These are phyloP conservation scores for Rubus idaeus DNA, from an alignment of 306 rosid genomes.

Conservation along the genomic window DNA sequence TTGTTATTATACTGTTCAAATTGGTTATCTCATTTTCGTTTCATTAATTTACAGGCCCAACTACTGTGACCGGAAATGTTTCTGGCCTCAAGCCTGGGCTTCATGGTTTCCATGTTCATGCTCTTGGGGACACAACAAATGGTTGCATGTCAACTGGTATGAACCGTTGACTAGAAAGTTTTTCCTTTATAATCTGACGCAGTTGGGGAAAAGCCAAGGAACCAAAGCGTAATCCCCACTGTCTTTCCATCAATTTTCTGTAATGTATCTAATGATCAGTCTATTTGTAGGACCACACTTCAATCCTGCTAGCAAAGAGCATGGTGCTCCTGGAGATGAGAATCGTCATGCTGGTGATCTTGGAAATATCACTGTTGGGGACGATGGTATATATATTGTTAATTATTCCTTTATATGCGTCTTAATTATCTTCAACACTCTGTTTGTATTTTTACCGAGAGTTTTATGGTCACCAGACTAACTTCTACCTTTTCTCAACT, in stretches of 20 bases:
- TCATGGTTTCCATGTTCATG: conserved; percentile 94
- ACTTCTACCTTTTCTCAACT: background rate
- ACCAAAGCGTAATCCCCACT: background rate
- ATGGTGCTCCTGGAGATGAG: conserved; percentile 84
- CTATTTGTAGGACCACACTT: conserved; percentile 71
- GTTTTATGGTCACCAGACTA: conserved; percentile 8
- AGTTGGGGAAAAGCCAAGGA: background rate
- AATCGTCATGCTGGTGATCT: conserved; percentile 95
- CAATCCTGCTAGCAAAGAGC: conserved; percentile 75
- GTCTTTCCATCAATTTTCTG: background rate
- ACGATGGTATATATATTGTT: conserved; percentile 57
- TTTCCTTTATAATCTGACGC: background rate
- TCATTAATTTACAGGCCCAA: conserved; percentile 50
- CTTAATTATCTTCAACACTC: background rate
- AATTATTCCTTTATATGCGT: background rate
- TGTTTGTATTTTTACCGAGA: background rate
- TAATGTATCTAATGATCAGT: conserved; percentile 12
- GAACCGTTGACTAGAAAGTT: background rate
- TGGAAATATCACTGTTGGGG: conserved; percentile 80
- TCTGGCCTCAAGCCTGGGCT: conserved; percentile 83
- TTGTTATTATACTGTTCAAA: background rate
- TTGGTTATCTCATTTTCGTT: conserved; percentile 2
- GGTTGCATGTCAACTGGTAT: conserved; percentile 98
- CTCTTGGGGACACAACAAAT: conserved; percentile 91
- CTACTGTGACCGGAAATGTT: conserved; percentile 74